phyloP scores from a whole-genome alignment of 2,329 filamentous ascomycete genomes.

The Pestalotiopsis sp. region DNA sequence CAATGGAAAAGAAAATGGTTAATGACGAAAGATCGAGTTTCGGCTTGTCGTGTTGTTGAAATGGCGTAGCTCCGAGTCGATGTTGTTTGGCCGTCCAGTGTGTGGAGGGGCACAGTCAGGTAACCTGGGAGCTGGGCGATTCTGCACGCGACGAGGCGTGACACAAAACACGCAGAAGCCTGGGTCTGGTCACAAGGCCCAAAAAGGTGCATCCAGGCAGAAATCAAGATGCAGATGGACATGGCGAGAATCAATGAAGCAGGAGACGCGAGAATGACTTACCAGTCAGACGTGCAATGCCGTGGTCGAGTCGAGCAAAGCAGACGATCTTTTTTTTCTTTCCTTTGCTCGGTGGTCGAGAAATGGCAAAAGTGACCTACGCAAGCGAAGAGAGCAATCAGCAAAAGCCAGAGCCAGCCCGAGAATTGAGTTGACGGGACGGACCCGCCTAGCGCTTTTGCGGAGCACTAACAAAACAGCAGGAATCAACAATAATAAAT shows the following conservation, averaged over 20 bases:
- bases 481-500: constrained; percentile 13
- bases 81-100: background rate
- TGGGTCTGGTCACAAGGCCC: constrained; percentile 4
- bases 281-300: constrained; percentile 17
- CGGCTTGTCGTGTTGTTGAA: too few species aligned
- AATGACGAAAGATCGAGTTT: too few species aligned
- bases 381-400: background rate
- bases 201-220: constrained; percentile 19
- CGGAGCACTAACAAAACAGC: constrained; percentile 8
- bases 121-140: constrained; percentile 10
- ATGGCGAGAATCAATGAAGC: constrained; percentile 16
- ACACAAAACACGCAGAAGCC: constrained; percentile 19
- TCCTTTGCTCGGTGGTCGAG: background rate
- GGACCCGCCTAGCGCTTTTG: background rate
- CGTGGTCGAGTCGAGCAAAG: constrained; percentile 16
- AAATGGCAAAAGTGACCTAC: constrained; percentile 2
- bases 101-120: constrained; percentile 11
- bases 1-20: too few species aligned
- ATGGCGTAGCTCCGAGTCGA: too few species aligned
- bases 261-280: constrained; percentile 24
- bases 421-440: background rate
- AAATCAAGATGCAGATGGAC: constrained; percentile 8
- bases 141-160: constrained; percentile 30
- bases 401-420: background rate
- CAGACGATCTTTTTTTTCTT: constrained; percentile 13